A percentile compares a stretch with the other conserved stretches of the same genome.
These are phyloP conservation scores for Pyrus pyrifolia DNA, from an alignment of 306 rosid genomes.

Conservation along the genomic window DNA sequence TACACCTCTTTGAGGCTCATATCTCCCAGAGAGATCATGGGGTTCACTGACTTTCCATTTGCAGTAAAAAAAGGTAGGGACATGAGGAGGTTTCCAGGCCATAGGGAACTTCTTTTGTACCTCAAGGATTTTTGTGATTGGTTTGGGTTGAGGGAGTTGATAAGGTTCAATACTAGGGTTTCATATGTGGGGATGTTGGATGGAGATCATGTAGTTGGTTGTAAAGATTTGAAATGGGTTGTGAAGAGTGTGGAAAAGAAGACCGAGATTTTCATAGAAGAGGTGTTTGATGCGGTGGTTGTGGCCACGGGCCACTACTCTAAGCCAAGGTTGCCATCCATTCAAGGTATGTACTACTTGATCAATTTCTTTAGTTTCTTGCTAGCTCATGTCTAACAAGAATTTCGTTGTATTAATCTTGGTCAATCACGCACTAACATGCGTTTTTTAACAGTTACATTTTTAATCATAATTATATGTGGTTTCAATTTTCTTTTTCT, in stretches of 20 bases:
- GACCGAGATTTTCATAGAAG: slow-evolving; percentile 35
- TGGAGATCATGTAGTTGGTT: slow-evolving; percentile 25
- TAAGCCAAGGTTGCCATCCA: slow-evolving; percentile 69
- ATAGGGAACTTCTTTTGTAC: slow-evolving; percentile 54
- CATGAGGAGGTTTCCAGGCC: slow-evolving; percentile 79
- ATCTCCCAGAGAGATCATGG: slow-evolving; percentile 86
- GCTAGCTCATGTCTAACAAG: not conserved
- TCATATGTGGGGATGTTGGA: slow-evolving; percentile 62
- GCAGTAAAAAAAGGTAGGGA: slow-evolving; percentile 70
- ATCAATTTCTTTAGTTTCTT: not conserved
- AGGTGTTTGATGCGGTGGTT: slow-evolving; percentile 84
- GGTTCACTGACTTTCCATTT: slow-evolving; percentile 81
- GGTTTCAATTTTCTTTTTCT: not conserved
- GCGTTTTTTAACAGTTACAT: not conserved
- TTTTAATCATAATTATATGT: not conserved
- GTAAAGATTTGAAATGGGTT: slow-evolving; percentile 60
- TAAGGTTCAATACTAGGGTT: slow-evolving; percentile 74
- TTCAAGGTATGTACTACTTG: slow-evolving; percentile 39
- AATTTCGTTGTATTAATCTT: not conserved
- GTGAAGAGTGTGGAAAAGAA: slow-evolving; percentile 52
- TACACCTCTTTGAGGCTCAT: slow-evolving; percentile 61
- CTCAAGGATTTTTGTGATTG: slow-evolving; percentile 61
- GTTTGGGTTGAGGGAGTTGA: slow-evolving; percentile 66
- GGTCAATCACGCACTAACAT: not conserved
- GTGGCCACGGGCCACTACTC: slow-evolving; percentile 91